phyloP scores from a whole-genome alignment of 495 filamentous ascomycete species.

The Penicillium mononematosum region DNA sequence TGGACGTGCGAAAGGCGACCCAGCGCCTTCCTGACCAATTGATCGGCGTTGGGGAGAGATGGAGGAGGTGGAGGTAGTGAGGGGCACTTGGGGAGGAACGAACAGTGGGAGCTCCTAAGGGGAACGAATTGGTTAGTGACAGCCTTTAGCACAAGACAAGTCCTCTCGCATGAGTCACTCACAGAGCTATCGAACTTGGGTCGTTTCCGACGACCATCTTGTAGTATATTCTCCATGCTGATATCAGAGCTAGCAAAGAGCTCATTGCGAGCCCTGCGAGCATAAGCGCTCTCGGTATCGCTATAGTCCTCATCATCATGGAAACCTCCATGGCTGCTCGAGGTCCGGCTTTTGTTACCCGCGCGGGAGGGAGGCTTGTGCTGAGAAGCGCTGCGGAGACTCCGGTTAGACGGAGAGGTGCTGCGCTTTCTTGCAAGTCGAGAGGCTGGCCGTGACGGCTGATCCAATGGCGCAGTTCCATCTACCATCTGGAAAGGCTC shows the following conservation, averaged over 20 bases:
- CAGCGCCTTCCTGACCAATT: constrained; percentile 56
- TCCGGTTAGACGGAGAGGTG: constrained; percentile 75
- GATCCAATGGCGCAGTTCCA: constrained; percentile 50
- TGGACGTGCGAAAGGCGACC: constrained; percentile 66
- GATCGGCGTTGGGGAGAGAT: constrained; percentile 85
- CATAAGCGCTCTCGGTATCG: constrained; percentile 76
- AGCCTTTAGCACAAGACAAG: constrained; percentile 10
- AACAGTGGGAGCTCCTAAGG: constrained; percentile 89
- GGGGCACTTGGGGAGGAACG: constrained; percentile 87
- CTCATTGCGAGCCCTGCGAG: constrained; percentile 72
- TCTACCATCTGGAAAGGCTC: constrained; percentile 59
- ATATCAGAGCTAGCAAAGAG: constrained; percentile 92
- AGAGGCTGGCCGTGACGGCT: constrained; percentile 64
- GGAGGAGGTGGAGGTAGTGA: constrained; percentile 83
- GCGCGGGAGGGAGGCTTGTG: constrained; percentile 68
- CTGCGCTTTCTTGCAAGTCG: constrained; percentile 72
- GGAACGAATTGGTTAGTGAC: constrained; percentile 17
- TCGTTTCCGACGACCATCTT: constrained; percentile 91
- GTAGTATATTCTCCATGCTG: constrained; percentile 95
- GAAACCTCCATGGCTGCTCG: constrained; percentile 63
- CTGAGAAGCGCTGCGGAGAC: constrained; percentile 75
- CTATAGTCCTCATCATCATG: constrained; percentile 72
- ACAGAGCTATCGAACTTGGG: constrained; percentile 98
- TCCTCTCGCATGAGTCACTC: constrained; percentile 42
- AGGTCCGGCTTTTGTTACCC: constrained; percentile 63